Base-by-base conservation (phyloP, 2,329 filamentous ascomycete genomes). In the Paecilomyces sp. region DNA sequence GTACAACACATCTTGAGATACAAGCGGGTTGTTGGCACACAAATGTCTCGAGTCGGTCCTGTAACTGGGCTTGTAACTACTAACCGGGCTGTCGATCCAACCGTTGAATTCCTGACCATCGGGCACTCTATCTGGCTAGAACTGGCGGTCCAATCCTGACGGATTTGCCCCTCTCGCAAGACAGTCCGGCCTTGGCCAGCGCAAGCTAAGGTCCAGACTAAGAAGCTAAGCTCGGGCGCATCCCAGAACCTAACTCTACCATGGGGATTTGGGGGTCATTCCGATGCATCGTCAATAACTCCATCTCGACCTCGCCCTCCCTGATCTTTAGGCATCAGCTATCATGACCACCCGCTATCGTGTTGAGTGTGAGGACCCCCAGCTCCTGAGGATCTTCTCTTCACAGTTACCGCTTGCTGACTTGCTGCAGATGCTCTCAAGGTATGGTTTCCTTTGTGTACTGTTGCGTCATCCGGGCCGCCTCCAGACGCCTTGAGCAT, bases 311-410 rank as follows among this genome's bases (percentile, higher is more conserved):
- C 51, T 53, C 2, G 2, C 51, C 8, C 15, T 28, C 22, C 51
- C 22, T n/a, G 11, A 53, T 13, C 18, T 53, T 13, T 30, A 53
- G 51, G 51, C 51, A 53, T 53, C 51, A 11, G 47, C 25, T 63
- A 71, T 52, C 54, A 79, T 80, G 79, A 80, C 78, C 1, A 80
- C 78, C 51, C 70, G 78, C 54, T 81, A 80, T 63, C 74, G 79
- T 62, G 89, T 92, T 64, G 89, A 92, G 78, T 92, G 88, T 90
- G 75, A 77, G 86, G 77, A 55, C 28, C 25, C 57, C 54, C 18
- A 58, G 36, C 30, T 34, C 33, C 34, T 36, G 30, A 58, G n/a
- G 22, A 36, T 22, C 60, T 59, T 51, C 51, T 31, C 25, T 28
- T 28, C 6, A 33, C 30, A 24, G 6, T 6, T 15, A 22, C 18